Evolutionary conservation across 2,329 filamentous ascomycete genomes (phyloP), one percentile per base, ranked within the genome.

Genomic region (Cadophora gregata): DNA sequence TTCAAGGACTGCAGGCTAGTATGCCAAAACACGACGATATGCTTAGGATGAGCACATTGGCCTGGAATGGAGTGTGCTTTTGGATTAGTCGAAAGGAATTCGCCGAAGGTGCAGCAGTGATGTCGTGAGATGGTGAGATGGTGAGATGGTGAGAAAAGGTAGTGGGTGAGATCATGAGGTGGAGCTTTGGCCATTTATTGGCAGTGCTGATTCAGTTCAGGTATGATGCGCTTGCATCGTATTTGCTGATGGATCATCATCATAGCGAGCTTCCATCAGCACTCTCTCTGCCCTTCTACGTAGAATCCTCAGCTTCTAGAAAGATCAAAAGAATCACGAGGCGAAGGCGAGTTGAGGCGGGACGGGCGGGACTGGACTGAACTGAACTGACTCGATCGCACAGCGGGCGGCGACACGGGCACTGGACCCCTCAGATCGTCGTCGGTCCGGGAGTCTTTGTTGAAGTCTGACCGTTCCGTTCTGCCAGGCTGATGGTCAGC

Each of bases 1-100:
- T 27, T 51, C 6, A 3, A 27, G 48, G n/a, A n/a, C n/a, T 51
- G 24, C 7, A 10, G 24, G 48, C 48, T 29, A 38, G 29, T 21
- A 50, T 29, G 21, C 55, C 36, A 36, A 63, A 63, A 63, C 50
- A 16, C 19, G 50, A 63, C 21, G 27, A 56, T 63, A 56, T 63
- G 48, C 33, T 24, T 56, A 36, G 19, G 25, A 51, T 38, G 59
- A 36, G 59, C 12, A 36, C 31, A 6, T 5, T 62, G 48, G 19
- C 42, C n/a, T 29, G 59, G n/a, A 42, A 62, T 31, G n/a, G 10
- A 24, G 24, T 62, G 47, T 12, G n/a, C 2, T 47, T 25, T 51
- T n/a, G 29, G n/a, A 42, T 42, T 4, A 42, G 7, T 42, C 4
- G 38, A n/a, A n/a, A n/a, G n/a, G n/a, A n/a, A n/a, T n/a, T n/a